Evolutionary conservation across 495 filamentous ascomycete species (phyloP).

Genomic region (Ramalina intermedia): DNA sequence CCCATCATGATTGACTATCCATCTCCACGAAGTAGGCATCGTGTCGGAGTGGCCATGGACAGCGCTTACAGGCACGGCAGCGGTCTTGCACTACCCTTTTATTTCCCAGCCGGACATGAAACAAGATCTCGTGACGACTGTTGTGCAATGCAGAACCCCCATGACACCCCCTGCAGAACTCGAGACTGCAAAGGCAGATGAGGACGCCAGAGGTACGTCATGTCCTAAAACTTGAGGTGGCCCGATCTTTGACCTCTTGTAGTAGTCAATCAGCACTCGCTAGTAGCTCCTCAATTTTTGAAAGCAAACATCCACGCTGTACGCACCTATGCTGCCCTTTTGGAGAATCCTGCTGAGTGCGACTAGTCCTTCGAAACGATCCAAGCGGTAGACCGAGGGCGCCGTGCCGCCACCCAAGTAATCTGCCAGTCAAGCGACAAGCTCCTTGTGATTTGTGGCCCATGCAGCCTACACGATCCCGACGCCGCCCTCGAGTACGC

Average conservation of each 20-base stretch:
- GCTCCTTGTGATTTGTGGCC: conserved; percentile 80
- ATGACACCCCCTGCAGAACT: too few species aligned
- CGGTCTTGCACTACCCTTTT: too few species aligned
- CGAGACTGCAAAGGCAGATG: not conserved
- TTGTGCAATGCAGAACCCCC: too few species aligned
- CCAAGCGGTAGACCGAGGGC: conserved; percentile 61
- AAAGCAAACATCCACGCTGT: not conserved
- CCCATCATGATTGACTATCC: too few species aligned
- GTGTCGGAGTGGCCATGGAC: too few species aligned
- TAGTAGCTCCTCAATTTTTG: not conserved
- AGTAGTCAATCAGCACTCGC: not conserved
- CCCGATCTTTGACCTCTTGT: not conserved
- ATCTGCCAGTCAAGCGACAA: conserved; percentile 59
- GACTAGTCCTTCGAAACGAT: conserved; percentile 63
- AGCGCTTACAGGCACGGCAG: too few species aligned
- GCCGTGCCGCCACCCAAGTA: conserved; percentile 63
- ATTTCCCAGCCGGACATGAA: too few species aligned
- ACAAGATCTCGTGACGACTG: too few species aligned
- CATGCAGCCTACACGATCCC: conserved; percentile 95
- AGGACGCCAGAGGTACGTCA: not conserved
- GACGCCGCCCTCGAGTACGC: conserved; percentile 85
- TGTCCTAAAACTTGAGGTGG: not conserved
- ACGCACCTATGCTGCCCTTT: not conserved
- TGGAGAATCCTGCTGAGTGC: not conserved
- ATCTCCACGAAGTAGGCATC: too few species aligned